Percentiles rank a stretch among this genome's conserved stretches.
phyloP scores from a whole-genome alignment of 2,329 filamentous ascomycete genomes.

The Nothomitra cinnamomea region DNA sequence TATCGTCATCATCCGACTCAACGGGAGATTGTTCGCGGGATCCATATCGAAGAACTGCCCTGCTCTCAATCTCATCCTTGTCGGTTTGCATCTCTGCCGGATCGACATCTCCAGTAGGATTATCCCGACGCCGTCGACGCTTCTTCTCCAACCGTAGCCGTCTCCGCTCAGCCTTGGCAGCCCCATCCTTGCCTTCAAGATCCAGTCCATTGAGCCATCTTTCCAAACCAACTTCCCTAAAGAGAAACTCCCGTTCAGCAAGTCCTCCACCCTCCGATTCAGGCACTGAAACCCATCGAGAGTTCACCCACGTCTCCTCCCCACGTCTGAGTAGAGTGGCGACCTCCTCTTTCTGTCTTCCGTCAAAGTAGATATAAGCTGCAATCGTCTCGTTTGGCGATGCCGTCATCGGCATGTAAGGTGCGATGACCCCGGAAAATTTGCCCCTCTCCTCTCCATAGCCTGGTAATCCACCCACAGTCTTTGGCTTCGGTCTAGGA shows the following conservation, averaged over 20 bases:
- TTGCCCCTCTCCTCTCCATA: constrained; percentile 33
- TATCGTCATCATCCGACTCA: constrained; percentile 25
- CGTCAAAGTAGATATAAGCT: constrained; percentile 98
- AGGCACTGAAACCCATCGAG: constrained; percentile 88
- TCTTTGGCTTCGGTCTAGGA: constrained; percentile 65
- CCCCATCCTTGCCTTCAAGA: constrained; percentile 80
- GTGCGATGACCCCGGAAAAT: constrained; percentile 44
- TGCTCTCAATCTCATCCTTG: constrained; percentile 20
- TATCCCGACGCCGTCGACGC: constrained; percentile 41
- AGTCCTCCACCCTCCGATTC: constrained; percentile 82
- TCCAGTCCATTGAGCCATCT: constrained; percentile 93
- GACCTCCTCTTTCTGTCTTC: constrained; percentile 86
- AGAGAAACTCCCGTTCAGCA: constrained; percentile 90
- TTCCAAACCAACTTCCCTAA: constrained; percentile 90
- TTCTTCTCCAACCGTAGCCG: constrained; percentile 64
- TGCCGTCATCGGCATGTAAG: constrained; percentile 83
- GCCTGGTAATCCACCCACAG: constrained; percentile 55
- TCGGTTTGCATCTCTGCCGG: constrained; percentile 1
- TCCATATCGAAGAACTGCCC: constrained; percentile 62
- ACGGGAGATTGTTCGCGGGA: constrained; percentile 58
- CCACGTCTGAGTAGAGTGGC: constrained; percentile 81
- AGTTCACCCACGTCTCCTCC: constrained; percentile 98
- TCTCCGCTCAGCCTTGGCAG: constrained; percentile 54
- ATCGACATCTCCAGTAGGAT: neutral
- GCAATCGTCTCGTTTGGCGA: constrained; percentile 95